Percentiles rank a stretch among this genome's conserved stretches.
phyloP scores from a whole-genome alignment of 805 yeast genomes.

The Suhomyces faveliae region DNA sequence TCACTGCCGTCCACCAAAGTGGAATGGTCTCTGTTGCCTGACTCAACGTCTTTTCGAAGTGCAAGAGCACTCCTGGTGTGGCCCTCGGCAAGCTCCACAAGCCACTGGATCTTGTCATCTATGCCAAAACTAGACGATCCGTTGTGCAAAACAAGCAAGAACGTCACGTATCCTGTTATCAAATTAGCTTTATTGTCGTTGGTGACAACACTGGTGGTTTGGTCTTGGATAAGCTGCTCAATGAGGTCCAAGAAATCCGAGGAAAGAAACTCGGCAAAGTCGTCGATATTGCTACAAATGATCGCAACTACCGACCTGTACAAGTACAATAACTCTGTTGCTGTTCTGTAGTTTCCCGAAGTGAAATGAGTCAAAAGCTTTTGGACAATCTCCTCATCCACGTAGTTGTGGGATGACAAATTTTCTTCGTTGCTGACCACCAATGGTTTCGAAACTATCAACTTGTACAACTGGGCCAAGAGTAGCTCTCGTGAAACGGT shows the following conservation, averaged over 20 bases:
- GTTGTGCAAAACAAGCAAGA: constrained; percentile 44
- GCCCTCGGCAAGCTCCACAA: constrained; percentile 46
- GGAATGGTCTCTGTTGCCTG: constrained; percentile 44
- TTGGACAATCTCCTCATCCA: constrained; percentile 35
- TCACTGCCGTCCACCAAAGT: constrained; percentile 36
- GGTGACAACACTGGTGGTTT: constrained; percentile 33
- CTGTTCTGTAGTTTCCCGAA: constrained; percentile 32
- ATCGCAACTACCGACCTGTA: constrained; percentile 42
- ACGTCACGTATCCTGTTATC: constrained; percentile 37
- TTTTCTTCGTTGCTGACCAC: constrained; percentile 34
- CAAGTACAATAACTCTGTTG: constrained; percentile 42
- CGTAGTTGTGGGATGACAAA: constrained; percentile 35
- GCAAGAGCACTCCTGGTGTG: constrained; percentile 29
- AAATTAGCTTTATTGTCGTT: constrained; percentile 38
- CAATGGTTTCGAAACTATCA: constrained; percentile 44
- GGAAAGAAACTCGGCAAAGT: constrained; percentile 40
- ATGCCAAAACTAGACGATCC: constrained; percentile 51
- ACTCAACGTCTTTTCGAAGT: constrained; percentile 30
- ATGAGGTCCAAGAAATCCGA: constrained; percentile 29
- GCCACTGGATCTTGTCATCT: constrained; percentile 43
- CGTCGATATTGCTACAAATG: constrained; percentile 50
- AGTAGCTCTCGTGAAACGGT: constrained; percentile 48
- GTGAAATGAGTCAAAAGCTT: constrained; percentile 35
- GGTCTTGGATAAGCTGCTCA: constrained; percentile 31
- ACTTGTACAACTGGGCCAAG: constrained; percentile 49